Conservation (phyloP, 2,329 filamentous ascomycete species). For the Ceratocystis huliohia region DNA sequence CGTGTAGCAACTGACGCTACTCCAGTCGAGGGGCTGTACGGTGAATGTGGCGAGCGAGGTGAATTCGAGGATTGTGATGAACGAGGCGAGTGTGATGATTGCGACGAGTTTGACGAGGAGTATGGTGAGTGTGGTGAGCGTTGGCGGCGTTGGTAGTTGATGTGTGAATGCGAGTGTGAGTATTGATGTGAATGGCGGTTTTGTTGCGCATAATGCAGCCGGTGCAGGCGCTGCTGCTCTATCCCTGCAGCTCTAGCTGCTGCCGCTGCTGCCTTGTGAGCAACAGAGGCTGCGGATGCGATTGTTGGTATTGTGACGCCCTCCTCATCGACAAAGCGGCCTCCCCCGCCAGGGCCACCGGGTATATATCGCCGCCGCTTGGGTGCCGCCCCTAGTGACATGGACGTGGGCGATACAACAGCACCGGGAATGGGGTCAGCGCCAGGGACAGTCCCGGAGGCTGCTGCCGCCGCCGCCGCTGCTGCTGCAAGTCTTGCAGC, state of each 20-base stretch:
- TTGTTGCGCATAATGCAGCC: neutral
- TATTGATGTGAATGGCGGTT: neutral
- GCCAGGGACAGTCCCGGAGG: conserved; percentile 29
- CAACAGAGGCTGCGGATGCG: neutral
- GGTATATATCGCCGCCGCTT: conserved; percentile 72
- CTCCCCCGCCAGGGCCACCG: conserved; percentile 74
- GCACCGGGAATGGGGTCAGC: conserved; percentile 31
- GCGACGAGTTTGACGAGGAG: too few relatives aligned
- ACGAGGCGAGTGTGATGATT: too few relatives aligned
- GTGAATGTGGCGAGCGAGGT: neutral
- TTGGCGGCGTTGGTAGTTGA: neutral
- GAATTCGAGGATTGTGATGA: too few relatives aligned
- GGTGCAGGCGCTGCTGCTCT: neutral
- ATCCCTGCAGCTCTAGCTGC: conserved; percentile 26
- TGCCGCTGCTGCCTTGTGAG: conserved; percentile 23
- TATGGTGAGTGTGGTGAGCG: neutral
- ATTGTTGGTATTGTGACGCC: conserved; percentile 23
- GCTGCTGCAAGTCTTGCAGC: conserved; percentile 30
- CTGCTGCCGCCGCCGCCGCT: conserved; percentile 26
- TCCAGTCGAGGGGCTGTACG: conserved; percentile 27
- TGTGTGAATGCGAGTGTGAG: neutral
- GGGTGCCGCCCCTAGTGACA: conserved; percentile 46
- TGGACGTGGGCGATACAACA: conserved; percentile 25
- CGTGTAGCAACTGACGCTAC: conserved; percentile 35
- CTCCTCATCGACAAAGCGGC: conserved; percentile 67